Conservation (phyloP, 345 rosid genomes). For the Syzygium jambos region DNA sequence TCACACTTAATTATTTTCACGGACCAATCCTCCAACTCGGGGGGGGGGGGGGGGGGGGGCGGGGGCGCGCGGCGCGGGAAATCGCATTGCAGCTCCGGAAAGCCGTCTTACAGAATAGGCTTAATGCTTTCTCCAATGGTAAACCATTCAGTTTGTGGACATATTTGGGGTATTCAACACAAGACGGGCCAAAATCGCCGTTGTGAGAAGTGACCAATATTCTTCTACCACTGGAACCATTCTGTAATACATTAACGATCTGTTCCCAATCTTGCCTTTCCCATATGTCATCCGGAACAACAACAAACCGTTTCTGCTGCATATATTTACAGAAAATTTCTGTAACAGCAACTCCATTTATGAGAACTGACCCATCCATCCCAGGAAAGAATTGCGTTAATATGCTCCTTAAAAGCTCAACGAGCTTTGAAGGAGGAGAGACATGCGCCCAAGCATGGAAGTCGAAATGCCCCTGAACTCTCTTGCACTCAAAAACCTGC, state of each 20-base stretch:
- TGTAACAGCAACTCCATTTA: too few relatives aligned
- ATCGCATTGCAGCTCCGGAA: background rate
- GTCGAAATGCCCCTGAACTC: conserved; percentile 1
- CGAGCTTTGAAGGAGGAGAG: background rate
- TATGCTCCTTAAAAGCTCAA: conserved; percentile 2
- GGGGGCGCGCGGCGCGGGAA: too few relatives aligned
- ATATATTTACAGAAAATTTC: background rate
- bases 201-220: background rate
- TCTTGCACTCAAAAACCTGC: conserved; percentile 1
- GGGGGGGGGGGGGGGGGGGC: background rate
- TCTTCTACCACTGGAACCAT: background rate
- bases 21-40: background rate
- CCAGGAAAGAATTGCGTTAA: background rate
- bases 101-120: background rate
- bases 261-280: background rate
- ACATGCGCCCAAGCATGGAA: conserved; percentile 2
- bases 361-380: background rate
- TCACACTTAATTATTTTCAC: conserved; percentile 3
- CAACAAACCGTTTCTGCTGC: background rate
- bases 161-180: background rate
- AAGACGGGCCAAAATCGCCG: background rate
- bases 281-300: conserved; percentile 10
- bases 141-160: background rate
- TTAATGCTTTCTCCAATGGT: background rate
- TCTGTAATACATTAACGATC: background rate